phyloP scores from a whole-genome alignment of 2,329 filamentous ascomycete genomes.

The Sclerotinia glacialis region DNA sequence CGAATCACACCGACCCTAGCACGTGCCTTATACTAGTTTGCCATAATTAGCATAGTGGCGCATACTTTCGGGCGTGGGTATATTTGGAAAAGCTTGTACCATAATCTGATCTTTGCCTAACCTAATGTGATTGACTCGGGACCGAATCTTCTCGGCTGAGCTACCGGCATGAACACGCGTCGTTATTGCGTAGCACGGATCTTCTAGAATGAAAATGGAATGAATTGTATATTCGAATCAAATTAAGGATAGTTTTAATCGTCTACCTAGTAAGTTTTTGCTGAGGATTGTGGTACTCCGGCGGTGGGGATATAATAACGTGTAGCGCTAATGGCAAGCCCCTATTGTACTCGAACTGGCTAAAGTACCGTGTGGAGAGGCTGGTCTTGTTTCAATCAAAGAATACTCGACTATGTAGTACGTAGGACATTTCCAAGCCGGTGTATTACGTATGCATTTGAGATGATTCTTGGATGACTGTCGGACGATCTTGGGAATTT shows the following conservation, averaged over 20 bases:
- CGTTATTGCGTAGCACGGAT: background rate
- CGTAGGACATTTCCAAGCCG: too few relatives aligned
- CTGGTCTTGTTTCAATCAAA: background rate
- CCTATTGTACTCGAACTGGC: background rate
- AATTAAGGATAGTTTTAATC: background rate
- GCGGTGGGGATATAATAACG: background rate
- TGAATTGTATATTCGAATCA: background rate
- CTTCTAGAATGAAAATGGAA: background rate
- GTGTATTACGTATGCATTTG: background rate
- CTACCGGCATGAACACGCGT: conserved; percentile 1
- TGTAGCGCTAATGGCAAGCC: background rate
- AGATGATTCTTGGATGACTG: too few relatives aligned
- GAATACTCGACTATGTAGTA: background rate
- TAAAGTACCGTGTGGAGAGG: background rate
- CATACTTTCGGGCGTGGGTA: background rate
- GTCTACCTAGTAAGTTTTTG: background rate
- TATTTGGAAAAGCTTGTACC: background rate
- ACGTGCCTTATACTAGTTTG: background rate
- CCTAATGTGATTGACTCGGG: background rate
- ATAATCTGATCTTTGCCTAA: background rate
- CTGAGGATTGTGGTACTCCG: background rate
- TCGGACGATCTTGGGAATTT: background rate
- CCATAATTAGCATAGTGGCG: too few relatives aligned
- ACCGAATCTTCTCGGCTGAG: background rate
- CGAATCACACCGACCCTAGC: background rate